Evolutionary conservation across 2,329 filamentous ascomycete species (phyloP).

Genomic region (Allantophomopsis lycopodina): DNA sequence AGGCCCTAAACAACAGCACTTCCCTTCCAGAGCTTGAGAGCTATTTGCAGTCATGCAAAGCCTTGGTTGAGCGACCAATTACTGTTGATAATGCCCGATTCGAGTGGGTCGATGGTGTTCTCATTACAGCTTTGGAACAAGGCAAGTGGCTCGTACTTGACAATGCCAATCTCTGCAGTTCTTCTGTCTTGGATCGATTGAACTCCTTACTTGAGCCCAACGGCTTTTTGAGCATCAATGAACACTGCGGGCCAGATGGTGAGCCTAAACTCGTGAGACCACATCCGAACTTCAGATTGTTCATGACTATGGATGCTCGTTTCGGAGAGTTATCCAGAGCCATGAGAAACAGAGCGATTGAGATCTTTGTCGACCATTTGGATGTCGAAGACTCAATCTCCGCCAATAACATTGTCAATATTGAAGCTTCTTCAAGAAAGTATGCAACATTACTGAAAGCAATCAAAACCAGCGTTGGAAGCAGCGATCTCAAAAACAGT

Average conservation of each 20-base stretch:
- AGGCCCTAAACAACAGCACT: slow-evolving; percentile 17
- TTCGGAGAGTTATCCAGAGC: slow-evolving; percentile 90
- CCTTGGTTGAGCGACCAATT: slow-evolving; percentile 36
- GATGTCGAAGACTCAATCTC: not conserved
- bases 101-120: slow-evolving; percentile 89
- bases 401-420: not conserved
- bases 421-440: slow-evolving; percentile 14
- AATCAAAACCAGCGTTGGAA: slow-evolving; percentile 3
- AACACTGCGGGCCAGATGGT: slow-evolving; percentile 75
- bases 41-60: slow-evolving; percentile 10
- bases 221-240: slow-evolving; percentile 80
- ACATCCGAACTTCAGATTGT: slow-evolving; percentile 79
- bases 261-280: slow-evolving; percentile 68
- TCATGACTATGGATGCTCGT: slow-evolving; percentile 82
- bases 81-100: slow-evolving; percentile 66
- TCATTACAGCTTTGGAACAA: slow-evolving; percentile 73
- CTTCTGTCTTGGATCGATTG: slow-evolving; percentile 83
- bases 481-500: slow-evolving; percentile 3
- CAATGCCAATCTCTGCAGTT: slow-evolving; percentile 93
- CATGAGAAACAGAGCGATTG: slow-evolving; percentile 90
- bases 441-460: slow-evolving; percentile 11
- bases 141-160: slow-evolving; percentile 92
- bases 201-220: slow-evolving; percentile 91
- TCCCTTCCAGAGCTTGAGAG: slow-evolving; percentile 22
- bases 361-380: slow-evolving; percentile 58